Evolutionary conservation across 2,329 filamentous ascomycete species (phyloP).

Genomic region (Aureobasidium melanogenum): DNA sequence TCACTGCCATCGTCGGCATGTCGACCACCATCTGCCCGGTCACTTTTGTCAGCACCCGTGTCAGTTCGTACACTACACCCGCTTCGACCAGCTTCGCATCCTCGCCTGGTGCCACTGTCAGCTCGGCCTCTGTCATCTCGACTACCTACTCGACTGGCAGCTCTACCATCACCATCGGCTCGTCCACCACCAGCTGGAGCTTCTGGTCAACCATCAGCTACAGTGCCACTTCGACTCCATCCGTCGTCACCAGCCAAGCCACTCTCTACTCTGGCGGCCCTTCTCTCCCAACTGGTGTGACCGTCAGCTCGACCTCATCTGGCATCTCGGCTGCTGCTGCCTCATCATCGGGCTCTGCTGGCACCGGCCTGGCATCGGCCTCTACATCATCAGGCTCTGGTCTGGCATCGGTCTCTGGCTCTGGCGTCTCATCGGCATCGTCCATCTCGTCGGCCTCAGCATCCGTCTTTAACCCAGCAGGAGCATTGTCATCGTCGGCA

Average conservation of each 20-base stretch:
- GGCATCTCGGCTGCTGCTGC: not conserved
- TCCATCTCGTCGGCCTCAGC: not conserved
- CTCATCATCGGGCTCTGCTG: not conserved
- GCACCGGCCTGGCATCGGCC: not conserved
- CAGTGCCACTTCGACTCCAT: not conserved
- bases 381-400: conserved; percentile 6
- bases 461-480: not conserved
- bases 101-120: conserved; percentile 5
- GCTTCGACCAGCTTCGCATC: conserved; percentile 13
- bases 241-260: not conserved
- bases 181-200: not conserved
- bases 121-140: conserved; percentile 4
- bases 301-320: not conserved
- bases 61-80: conserved; percentile 3
- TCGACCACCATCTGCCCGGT: conserved; percentile 38
- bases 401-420: conserved; percentile 3
- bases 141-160: conserved; percentile 9
- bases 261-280: conserved; percentile 7
- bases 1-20: conserved; percentile 32
- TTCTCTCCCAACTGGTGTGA: not conserved
- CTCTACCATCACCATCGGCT: conserved; percentile 3
- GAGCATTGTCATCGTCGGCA: not conserved
- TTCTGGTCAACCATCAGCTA: conserved; percentile 9
- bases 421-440: not conserved
- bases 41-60: conserved; percentile 22